Conservation (phyloP, 352 stramenopile species). For the Elongisporangium undulatum region DNA sequence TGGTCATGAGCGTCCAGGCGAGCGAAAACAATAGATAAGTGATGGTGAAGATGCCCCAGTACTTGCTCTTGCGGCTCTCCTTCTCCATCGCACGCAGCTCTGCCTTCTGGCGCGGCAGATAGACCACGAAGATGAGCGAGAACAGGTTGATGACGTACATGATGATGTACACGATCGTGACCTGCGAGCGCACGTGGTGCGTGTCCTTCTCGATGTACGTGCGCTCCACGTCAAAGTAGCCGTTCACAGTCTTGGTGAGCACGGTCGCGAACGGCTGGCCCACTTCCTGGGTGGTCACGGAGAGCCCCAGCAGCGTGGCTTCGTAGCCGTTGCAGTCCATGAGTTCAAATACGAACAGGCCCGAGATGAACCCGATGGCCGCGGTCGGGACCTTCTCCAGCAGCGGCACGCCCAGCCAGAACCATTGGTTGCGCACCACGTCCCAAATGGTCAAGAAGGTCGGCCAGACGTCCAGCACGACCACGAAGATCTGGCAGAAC, state of each 20-base stretch:
- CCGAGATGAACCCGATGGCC: slow-evolving; percentile 22
- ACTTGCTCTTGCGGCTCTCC: slow-evolving; percentile 30
- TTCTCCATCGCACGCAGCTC: slow-evolving; percentile 29
- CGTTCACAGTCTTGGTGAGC: slow-evolving; percentile 47
- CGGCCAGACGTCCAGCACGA: slow-evolving; percentile 34
- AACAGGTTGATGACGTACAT: slow-evolving; percentile 42
- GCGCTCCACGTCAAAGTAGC: slow-evolving; percentile 38
- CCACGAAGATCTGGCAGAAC: slow-evolving; percentile 26
- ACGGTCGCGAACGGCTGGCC: slow-evolving; percentile 39
- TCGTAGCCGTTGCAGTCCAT: slow-evolving; percentile 35
- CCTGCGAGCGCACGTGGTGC: slow-evolving; percentile 34
- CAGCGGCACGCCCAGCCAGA: slow-evolving; percentile 48
- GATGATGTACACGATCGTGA: slow-evolving; percentile 42
- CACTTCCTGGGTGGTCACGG: slow-evolving; percentile 25
- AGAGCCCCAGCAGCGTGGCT: slow-evolving; percentile 34
- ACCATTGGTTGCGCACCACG: slow-evolving; percentile 51
- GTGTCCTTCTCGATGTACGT: slow-evolving; percentile 26
- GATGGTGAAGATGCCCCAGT: slow-evolving; percentile 26
- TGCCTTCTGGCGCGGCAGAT: slow-evolving; percentile 41
- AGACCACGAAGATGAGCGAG: slow-evolving; percentile 31
- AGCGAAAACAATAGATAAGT: slow-evolving; percentile 30
- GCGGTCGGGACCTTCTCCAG: slow-evolving; percentile 30
- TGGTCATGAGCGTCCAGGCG: slow-evolving; percentile 51
- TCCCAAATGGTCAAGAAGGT: slow-evolving; percentile 56
- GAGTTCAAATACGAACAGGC: slow-evolving; percentile 43